Evolutionary conservation across 169 alveolate genomes (phyloP).

Genomic region (Cryptosporidium parvum): DNA sequence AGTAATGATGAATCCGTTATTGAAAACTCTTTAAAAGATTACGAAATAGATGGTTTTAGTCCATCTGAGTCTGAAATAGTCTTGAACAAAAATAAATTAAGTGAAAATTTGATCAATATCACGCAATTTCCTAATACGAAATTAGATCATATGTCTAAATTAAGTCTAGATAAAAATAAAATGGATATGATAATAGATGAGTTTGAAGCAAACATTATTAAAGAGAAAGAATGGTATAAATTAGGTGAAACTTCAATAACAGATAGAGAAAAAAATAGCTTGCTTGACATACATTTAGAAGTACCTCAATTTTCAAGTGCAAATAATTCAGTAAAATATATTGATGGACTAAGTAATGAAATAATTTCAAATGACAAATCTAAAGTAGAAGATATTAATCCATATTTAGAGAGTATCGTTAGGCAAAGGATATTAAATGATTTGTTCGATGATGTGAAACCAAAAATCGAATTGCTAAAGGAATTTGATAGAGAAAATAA

Average conservation of each 20-base stretch:
- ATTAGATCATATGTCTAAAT: not conserved
- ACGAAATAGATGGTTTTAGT: not conserved
- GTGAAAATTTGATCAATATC: not conserved
- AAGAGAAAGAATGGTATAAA: conserved; percentile 59
- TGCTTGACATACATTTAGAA: conserved; percentile 33
- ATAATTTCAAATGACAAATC: not conserved
- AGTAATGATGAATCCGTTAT: not conserved
- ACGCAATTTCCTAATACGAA: not conserved
- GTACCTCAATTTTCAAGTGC: conserved; percentile 46
- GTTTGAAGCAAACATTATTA: conserved; percentile 29
- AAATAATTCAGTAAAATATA: not conserved
- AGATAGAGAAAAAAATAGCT: conserved; percentile 50
- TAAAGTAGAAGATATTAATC: not conserved
- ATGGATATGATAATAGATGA: conserved; percentile 42
- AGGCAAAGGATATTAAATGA: conserved; percentile 41
- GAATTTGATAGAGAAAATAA: not conserved
- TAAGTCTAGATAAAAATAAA: conserved; percentile 1
- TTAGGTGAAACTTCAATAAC: conserved; percentile 52
- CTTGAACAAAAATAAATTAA: not conserved
- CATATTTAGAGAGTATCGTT: conserved; percentile 27
- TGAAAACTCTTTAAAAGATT: not conserved
- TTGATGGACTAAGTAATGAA: not conserved
- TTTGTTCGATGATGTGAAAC: conserved; percentile 45
- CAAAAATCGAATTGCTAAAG: not conserved
- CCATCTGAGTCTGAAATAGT: not conserved